Conservation (phyloP, 2,329 filamentous ascomycete genomes). For the Arachnomyces sp. region DNA sequence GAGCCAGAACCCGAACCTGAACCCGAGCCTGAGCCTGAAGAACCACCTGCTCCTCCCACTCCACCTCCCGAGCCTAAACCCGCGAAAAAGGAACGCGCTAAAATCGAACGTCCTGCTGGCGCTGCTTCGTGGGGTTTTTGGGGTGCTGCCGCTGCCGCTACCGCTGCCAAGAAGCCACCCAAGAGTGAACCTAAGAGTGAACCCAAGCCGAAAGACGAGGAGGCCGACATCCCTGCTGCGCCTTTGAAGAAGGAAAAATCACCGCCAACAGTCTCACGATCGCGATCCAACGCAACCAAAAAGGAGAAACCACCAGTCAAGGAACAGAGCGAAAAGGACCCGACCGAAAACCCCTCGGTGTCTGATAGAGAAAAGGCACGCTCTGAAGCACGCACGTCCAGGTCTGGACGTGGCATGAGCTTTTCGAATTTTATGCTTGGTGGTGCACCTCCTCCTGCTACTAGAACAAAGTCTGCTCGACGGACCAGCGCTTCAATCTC, state of each 20-base stretch:
- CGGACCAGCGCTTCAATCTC: conserved; percentile 51
- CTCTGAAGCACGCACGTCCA: conserved; percentile 45
- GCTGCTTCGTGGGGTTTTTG: conserved; percentile 68
- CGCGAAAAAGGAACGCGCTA: conserved; percentile 66
- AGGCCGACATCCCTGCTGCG: conserved; percentile 13
- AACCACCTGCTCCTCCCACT: conserved; percentile 34
- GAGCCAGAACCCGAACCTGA: conserved; percentile 5
- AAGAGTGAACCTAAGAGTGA: conserved; percentile 46
- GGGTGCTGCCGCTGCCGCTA: conserved; percentile 42
- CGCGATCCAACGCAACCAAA: conserved; percentile 49
- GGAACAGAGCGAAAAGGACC: conserved; percentile 38
- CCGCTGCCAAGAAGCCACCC: conserved; percentile 16
- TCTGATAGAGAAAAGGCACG: conserved; percentile 60
- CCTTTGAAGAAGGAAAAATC: conserved; percentile 32
- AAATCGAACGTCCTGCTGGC: conserved; percentile 61
- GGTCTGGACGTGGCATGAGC: conserved; percentile 50
- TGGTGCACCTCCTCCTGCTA: conserved; percentile 48
- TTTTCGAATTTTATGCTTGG: conserved; percentile 58
- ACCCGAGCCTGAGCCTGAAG: conserved; percentile 19
- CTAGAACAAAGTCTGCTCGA: conserved; percentile 58
- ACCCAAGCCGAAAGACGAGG: conserved; percentile 29
- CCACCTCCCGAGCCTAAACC: conserved; percentile 46
- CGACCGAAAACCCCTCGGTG: conserved; percentile 56
- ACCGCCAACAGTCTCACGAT: conserved; percentile 40
- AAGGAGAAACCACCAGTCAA: conserved; percentile 53